Conservation (phyloP, 306 rosid genomes). For the Vigna mungo region DNA sequence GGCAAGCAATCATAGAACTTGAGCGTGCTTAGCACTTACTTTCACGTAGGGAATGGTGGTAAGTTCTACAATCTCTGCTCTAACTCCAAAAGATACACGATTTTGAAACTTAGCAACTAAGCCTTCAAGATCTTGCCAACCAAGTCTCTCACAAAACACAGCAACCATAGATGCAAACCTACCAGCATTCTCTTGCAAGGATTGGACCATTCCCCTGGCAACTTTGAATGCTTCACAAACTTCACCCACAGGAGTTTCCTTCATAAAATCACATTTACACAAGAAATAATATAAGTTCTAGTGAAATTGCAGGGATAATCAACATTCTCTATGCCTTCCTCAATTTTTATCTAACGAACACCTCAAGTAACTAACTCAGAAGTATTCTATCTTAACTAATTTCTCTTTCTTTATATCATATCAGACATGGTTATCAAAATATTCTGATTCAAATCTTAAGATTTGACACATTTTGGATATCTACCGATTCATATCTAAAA, state of each 20-base stretch:
- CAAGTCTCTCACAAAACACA: conserved; percentile 95
- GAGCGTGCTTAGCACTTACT: conserved; percentile 53
- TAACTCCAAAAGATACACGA: conserved; percentile 94
- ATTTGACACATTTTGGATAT: too few relatives aligned
- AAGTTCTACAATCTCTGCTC: conserved; percentile 96
- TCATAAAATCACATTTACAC: conserved; percentile 42
- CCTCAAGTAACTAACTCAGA: too few relatives aligned
- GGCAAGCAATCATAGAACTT: conserved; percentile 27
- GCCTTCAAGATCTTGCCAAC: conserved; percentile 95
- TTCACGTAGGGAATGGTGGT: conserved; percentile 89
- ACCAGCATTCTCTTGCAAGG: conserved; percentile 96
- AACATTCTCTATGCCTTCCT: too few relatives aligned
- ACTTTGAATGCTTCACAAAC: conserved; percentile 92
- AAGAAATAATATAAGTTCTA: conserved; percentile 13
- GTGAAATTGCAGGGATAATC: conserved; percentile 10
- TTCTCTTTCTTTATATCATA: too few relatives aligned
- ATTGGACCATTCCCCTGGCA: conserved; percentile 98
- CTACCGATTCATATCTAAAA: too few relatives aligned
- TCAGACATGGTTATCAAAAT: too few relatives aligned
- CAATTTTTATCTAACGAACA: too few relatives aligned
- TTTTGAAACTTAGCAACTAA: conserved; percentile 92
- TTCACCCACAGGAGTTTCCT: conserved; percentile 90
- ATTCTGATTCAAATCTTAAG: too few relatives aligned
- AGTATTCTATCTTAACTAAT: too few relatives aligned
- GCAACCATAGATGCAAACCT: conserved; percentile 98